Evolutionary conservation across 2,329 filamentous ascomycete genomes (phyloP), one percentile per base, ranked within the genome.

Genomic region (Fusarium dlaminii): DNA sequence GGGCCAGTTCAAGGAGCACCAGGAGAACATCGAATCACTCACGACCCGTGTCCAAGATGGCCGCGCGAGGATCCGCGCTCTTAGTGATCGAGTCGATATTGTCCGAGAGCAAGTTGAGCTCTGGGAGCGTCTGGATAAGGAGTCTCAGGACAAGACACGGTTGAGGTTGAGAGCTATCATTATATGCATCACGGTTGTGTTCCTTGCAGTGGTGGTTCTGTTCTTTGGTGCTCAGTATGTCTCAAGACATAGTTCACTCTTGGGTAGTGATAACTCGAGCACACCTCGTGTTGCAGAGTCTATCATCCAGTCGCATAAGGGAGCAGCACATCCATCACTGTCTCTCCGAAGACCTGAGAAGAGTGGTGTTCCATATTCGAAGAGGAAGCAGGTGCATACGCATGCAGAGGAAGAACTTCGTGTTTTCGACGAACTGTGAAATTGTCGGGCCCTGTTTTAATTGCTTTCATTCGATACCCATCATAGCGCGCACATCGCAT

Each of bases 71-170:
- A 90, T 93, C 40, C 85, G 87, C 57, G 82, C 83, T 22, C 84
- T 95, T 42, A 90, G 90, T 66, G 85, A 85, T 48, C 86, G 93
- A 55, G 89, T 96, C 7, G 90, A 92, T 58, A 82, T 86, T 20
- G 91, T 94, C 18, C 87, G 90, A 56, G 83, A 87, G 63, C 86
- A 89, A 13, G 89, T 95, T 20, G 91, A 93, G 79, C 84, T 85
- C 34, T 93, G 92, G 87, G 91, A 93, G 80, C 86, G 85, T 63
- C 87, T 89, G 4, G 93, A 95, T 81, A 86, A 84, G 54, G 89
- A 90, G 76, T 92, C 91, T 86, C 89, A 93, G 81, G 90, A 92
- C 77, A 89, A 86, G 76, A 93, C 90, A n/a, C 84, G 90, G 69
- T 86, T 84, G 79, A 87, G 91, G 56, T 83, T 94, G 70, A 89